phyloP scores from a whole-genome alignment of 2,329 filamentous ascomycete genomes.

The Trichoderma hamatum region DNA sequence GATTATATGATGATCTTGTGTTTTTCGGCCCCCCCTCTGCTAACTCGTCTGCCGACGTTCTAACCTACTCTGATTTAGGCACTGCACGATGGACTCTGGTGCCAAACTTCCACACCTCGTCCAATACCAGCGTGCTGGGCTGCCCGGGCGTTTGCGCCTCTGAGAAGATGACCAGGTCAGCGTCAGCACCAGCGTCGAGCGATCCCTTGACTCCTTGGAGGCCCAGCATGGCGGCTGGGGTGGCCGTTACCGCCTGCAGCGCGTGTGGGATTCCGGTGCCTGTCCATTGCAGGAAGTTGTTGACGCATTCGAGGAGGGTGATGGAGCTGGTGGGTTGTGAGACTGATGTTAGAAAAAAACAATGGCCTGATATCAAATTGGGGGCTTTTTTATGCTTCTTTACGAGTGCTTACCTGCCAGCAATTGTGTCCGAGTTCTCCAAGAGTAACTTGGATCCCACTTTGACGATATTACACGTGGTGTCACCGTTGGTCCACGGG shows the following conservation, averaged over 20 bases:
- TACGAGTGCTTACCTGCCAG: constrained; percentile 62
- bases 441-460: constrained; percentile 72
- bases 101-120: constrained; percentile 82
- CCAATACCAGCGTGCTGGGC: constrained; percentile 62
- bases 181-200: constrained; percentile 64
- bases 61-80: not conserved
- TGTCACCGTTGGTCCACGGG: constrained; percentile 77
- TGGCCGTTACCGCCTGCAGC: constrained; percentile 72
- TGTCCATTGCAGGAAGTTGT: constrained; percentile 78
- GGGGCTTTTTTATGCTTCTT: not conserved
- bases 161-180: constrained; percentile 70
- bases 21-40: not conserved
- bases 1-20: not conserved
- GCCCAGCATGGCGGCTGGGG: constrained; percentile 77
- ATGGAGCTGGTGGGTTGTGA: constrained; percentile 56
- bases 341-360: not conserved
- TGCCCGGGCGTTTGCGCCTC: constrained; percentile 53
- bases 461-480: constrained; percentile 65
- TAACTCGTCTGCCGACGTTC: not conserved
- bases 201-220: constrained; percentile 68
- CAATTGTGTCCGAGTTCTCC: constrained; percentile 78
- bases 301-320: constrained; percentile 78
- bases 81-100: constrained; percentile 46
- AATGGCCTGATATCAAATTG: not conserved
- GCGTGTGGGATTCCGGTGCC: constrained; percentile 69